These are phyloP conservation scores for Colletotrichum euphorbiae DNA, from an alignment of 2,329 filamentous ascomycete species.

Conservation along the genomic window DNA sequence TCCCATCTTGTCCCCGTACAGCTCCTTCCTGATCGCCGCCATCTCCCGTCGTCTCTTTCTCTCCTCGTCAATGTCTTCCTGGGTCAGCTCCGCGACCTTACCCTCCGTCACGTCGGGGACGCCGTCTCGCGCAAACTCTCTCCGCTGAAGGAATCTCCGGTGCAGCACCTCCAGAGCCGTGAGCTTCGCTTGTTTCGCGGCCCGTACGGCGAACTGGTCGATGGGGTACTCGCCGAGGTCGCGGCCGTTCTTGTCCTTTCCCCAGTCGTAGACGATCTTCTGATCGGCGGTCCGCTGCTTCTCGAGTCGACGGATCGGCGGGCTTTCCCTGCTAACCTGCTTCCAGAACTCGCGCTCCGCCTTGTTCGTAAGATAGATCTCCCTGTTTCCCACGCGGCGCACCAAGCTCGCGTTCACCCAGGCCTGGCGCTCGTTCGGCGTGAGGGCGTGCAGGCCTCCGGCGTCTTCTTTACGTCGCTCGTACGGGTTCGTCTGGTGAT, in stretches of 20 bases:
- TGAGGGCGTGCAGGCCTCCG: conserved; percentile 58
- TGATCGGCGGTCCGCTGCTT: conserved; percentile 30
- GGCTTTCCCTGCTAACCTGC: conserved; percentile 62
- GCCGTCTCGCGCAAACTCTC: conserved; percentile 46
- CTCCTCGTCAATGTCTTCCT: conserved; percentile 60
- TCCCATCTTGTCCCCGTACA: conserved; percentile 63
- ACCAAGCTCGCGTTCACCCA: conserved; percentile 62
- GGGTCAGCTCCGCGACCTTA: conserved; percentile 45
- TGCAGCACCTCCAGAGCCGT: conserved; percentile 58
- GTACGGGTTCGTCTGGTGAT: conserved; percentile 63
- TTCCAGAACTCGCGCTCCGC: conserved; percentile 70
- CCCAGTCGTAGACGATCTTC: conserved; percentile 58
- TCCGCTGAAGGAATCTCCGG: conserved; percentile 55
- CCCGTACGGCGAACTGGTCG: conserved; percentile 58
- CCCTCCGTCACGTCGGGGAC: conserved; percentile 30
- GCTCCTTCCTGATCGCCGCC: conserved; percentile 61
- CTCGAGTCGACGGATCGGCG: conserved; percentile 60
- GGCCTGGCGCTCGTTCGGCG: conserved; percentile 60
- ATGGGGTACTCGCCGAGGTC: conserved; percentile 61
- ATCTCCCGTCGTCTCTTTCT: conserved; percentile 62
- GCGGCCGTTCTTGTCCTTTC: conserved; percentile 61
- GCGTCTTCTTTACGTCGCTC: conserved; percentile 57
- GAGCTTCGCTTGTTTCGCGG: conserved; percentile 56
- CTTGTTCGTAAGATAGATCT: conserved; percentile 56
- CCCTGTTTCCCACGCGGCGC: conserved; percentile 52